Conservation (phyloP, 2,329 filamentous ascomycete species). For the Beauveria asiatica region DNA sequence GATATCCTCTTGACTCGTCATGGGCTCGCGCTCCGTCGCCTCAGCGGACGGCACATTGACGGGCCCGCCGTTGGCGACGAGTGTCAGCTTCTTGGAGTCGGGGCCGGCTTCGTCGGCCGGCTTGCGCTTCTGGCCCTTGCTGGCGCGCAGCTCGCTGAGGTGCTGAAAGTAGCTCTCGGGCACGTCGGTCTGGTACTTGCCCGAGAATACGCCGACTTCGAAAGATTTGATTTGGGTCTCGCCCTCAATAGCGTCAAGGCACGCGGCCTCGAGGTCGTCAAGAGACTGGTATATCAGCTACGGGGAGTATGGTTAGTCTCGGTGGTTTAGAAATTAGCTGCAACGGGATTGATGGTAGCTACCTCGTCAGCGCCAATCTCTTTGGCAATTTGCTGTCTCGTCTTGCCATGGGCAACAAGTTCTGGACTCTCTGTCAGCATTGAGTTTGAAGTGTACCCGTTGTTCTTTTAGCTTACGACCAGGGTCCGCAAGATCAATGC, state of each 20-base stretch:
- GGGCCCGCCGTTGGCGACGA: constrained; percentile 30
- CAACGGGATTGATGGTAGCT: neutral
- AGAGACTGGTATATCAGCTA: constrained; percentile 53
- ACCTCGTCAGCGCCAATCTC: constrained; percentile 33
- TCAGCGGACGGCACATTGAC: constrained; percentile 40
- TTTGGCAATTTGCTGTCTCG: constrained; percentile 30
- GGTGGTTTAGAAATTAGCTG: neutral
- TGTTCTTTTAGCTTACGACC: constrained; percentile 12
- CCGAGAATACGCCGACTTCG: constrained; percentile 87
- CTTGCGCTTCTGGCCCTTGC: constrained; percentile 41
- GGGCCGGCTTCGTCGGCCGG: neutral
- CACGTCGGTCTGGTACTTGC: constrained; percentile 75
- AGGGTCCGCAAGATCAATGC: constrained; percentile 31
- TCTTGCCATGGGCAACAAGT: constrained; percentile 28
- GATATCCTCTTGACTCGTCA: constrained; percentile 22
- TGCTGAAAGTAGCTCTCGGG: constrained; percentile 75
- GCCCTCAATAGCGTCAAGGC: constrained; percentile 59
- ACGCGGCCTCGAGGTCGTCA: constrained; percentile 71
- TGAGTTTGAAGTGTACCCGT: neutral
- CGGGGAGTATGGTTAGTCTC: neutral
- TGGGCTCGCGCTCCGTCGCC: constrained; percentile 7
- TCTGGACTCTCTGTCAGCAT: constrained; percentile 15
- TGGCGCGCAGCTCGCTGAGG: constrained; percentile 56
- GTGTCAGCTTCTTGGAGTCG: constrained; percentile 4
- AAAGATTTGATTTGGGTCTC: constrained; percentile 53